Base-by-base conservation (phyloP, 345 rosid species). In the Lepidium aucheri region DNA sequence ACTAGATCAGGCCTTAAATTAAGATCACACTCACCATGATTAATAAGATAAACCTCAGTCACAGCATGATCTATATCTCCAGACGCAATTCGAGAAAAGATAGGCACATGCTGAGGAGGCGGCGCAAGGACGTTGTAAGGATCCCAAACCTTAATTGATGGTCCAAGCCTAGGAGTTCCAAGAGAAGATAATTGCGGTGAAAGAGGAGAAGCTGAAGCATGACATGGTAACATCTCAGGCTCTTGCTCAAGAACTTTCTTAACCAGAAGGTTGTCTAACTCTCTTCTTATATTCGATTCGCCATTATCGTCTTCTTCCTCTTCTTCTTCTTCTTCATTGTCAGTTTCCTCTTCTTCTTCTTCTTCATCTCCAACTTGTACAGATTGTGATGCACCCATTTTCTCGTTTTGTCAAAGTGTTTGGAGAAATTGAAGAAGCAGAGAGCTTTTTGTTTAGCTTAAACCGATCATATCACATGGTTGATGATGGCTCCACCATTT, bases 71-170 rank as follows among this genome's bases (percentile, higher is more conserved):
- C 84, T 54, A 74, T 79, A 38, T 72, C 72, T 1, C 63, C 63
- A 12, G 76, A 45, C 1, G 53, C 20, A 56, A 49, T 50, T 30
- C 82, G 44, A 65, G 73, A 65, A 60, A 81, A 69, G 64, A 83
- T 51, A 65, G 87, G 82, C 0, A 83, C 85, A 3, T 60, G 79
- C 2, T 70, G 88, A 0, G 89, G 91, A 1, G 86, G 87, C 1
- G 93, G 95, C 7, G 91, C 71, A 17, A 93, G 83, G 60, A 93
- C 98, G 59, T 93, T 90, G 76, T 90, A 93, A 8, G 98, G 97
- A 70, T 93, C 98, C 97, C 95, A 93, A 6, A 93, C 97, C 66
- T 87, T 90, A 76, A 90, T 92, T 0, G 96, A 85, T 0, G 98
- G 96, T 1, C 96, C 96, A 62, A 92, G 76, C 50, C 96, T 79